Percentiles rank a stretch among this genome's conserved stretches.
Conservation (phyloP, 2,329 filamentous ascomycete species). For the Fusarium dlaminii region DNA sequence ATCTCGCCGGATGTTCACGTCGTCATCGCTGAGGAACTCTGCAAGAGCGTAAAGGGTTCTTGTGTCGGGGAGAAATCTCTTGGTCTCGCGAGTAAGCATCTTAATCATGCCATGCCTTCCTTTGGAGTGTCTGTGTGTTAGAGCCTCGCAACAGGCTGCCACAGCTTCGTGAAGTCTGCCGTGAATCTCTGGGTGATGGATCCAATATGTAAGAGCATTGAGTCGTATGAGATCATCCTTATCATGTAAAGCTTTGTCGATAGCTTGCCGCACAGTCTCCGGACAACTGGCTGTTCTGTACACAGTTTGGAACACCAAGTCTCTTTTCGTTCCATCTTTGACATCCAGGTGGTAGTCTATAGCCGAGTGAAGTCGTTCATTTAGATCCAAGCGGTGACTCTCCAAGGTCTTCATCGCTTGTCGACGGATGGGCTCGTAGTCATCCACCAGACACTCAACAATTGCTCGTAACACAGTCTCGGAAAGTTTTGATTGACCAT, state of each 20-base stretch:
- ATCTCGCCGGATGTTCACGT: neutral
- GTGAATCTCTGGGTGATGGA: neutral
- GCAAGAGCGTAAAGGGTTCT: neutral
- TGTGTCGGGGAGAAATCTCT: neutral
- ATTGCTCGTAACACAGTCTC: neutral
- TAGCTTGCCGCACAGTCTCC: neutral
- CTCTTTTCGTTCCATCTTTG: neutral
- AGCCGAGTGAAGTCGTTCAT: neutral
- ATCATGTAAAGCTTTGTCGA: neutral
- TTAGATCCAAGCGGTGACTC: neutral
- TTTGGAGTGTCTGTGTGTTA: neutral
- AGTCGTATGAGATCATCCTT: neutral
- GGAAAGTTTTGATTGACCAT: neutral
- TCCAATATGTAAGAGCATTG: neutral
- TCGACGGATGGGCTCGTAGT: neutral
- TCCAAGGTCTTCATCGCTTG: neutral
- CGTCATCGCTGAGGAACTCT: neutral
- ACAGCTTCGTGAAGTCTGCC: neutral
- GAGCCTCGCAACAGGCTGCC: neutral
- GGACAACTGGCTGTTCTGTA: neutral
- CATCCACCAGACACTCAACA: neutral
- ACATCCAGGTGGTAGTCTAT: neutral
- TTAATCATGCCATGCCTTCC: neutral
- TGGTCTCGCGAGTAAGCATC: neutral
- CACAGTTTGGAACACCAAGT: neutral